Evolutionary conservation across 768 basidiomycete species (phyloP).

Genomic region (Hericium erinaceus): DNA sequence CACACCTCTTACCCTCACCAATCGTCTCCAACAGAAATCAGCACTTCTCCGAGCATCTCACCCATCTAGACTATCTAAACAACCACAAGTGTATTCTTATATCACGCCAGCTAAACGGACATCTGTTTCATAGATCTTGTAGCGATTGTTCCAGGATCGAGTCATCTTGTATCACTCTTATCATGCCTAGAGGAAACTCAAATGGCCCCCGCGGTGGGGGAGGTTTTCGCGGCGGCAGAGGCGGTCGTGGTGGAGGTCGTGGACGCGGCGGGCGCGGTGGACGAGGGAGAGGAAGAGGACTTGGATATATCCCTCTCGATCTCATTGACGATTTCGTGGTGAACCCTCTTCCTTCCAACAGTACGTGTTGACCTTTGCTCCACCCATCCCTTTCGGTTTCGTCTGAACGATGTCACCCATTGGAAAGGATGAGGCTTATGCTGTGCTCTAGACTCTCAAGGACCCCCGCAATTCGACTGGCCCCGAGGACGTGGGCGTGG

Average conservation of each 20-base stretch:
- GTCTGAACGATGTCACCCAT: too few relatives aligned
- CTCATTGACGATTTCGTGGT: neutral
- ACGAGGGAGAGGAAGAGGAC: conserved; percentile 22
- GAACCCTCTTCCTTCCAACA: neutral
- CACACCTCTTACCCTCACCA: too few relatives aligned
- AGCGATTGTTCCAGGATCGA: too few relatives aligned
- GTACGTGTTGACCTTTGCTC: neutral
- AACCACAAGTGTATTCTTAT: too few relatives aligned
- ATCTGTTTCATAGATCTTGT: too few relatives aligned
- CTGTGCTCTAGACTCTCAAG: neutral
- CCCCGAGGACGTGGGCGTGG: neutral
- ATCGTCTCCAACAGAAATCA: too few relatives aligned
- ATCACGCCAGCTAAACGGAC: too few relatives aligned
- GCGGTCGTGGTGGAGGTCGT: neutral
- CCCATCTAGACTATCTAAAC: too few relatives aligned
- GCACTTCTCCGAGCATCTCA: too few relatives aligned
- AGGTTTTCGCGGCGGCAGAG: neutral
- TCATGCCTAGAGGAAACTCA: neutral
- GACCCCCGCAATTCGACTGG: neutral
- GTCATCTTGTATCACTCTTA: neutral
- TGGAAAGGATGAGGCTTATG: neutral
- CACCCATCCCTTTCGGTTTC: too few relatives aligned
- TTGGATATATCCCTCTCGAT: conserved; percentile 4
- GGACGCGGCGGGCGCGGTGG: conserved; percentile 15
- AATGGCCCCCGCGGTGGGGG: neutral